phyloP scores from a whole-genome alignment of 352 stramenopile genomes.

The Pythium sukuiense region DNA sequence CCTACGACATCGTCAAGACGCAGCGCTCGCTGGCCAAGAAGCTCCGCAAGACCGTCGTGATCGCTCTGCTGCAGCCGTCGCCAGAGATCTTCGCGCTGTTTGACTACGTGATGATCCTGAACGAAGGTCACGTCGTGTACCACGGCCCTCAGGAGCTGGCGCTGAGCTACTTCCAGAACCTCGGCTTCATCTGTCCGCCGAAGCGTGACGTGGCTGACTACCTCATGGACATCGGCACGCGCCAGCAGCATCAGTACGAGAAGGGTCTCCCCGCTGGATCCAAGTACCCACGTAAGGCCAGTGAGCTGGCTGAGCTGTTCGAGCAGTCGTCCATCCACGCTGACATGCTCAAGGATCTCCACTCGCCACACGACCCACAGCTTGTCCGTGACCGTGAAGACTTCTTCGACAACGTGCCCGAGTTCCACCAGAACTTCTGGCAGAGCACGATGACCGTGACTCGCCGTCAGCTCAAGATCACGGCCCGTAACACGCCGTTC shows the following conservation, averaged over 20 bases:
- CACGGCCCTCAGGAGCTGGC: constrained; percentile 29
- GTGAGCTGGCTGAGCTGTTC: constrained; percentile 31
- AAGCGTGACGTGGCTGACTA: constrained; percentile 34
- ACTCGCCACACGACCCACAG: constrained; percentile 87
- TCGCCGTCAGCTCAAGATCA: constrained; percentile 32
- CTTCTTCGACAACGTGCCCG: constrained; percentile 27
- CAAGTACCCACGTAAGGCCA: constrained; percentile 20
- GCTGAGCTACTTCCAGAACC: constrained; percentile 28
- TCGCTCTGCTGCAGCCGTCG: constrained; percentile 32
- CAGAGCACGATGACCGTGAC: constrained; percentile 30
- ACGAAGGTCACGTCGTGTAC: constrained; percentile 36
- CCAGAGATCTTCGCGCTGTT: constrained; percentile 36
- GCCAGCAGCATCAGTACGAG: constrained; percentile 33
- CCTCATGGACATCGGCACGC: constrained; percentile 33
- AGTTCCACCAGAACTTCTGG: constrained; percentile 30
- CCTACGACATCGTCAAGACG: constrained; percentile 74
- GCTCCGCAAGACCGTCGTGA: constrained; percentile 31
- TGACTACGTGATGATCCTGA: constrained; percentile 35
- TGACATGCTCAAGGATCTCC: constrained; percentile 37
- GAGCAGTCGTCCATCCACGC: constrained; percentile 24
- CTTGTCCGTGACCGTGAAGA: constrained; percentile 73
- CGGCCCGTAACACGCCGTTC: constrained; percentile 32
- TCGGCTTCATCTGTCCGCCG: constrained; percentile 28
- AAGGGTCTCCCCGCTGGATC: constrained; percentile 19
- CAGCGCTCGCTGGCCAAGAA: constrained; percentile 37